Base-by-base conservation (phyloP, 116 monocot species). In the Zostera marina region DNA sequence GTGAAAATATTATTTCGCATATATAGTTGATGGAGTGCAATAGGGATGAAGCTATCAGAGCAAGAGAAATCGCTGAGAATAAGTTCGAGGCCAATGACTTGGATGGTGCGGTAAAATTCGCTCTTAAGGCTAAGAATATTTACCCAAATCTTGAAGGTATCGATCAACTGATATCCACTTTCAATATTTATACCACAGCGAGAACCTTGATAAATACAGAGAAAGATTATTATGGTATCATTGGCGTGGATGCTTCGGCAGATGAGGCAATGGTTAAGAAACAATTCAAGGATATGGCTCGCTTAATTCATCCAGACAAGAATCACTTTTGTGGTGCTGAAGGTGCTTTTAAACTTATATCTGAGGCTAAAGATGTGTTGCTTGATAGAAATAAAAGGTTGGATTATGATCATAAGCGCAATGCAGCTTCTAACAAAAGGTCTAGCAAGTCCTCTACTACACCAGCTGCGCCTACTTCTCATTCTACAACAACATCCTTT, bases 261-360 rank as follows among this genome's bases (percentile, higher is more conserved):
- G 88, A 93, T 70, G 93, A 93, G 47, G 81, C 81, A 11, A 58
- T 62, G 0, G 53, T 93, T 43, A 93, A 77, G 68, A 93, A 84
- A 62, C 87, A 84, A 24, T 81, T 88, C 63, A 76, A 80, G 66
- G 84, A 78, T 68, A 47, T 88, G 14, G 93, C 84, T 54, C 76
- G 84, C 25, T 65, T 74, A 54, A 74, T 87, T n/a, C 93, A 93
- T 32, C 88, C 88, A 9, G 93, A 93, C 25, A 93, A 88, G 54
- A 93, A 93, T 68, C 87, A 81, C 44, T 81, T 81, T 7, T 40
- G 79, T 22, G 92, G 92, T 8, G 87, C 88, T 13, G 88, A 92
- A 68, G 81, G 81, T 59, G 92, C 88, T 61, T 93, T 93, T 66
- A 73, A 88, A 51, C 76, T 87, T 41, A 67, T 93, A 68, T 92